Conservation (phyloP, 2,329 filamentous ascomycete genomes). For the Neonectria neomacrospora region DNA sequence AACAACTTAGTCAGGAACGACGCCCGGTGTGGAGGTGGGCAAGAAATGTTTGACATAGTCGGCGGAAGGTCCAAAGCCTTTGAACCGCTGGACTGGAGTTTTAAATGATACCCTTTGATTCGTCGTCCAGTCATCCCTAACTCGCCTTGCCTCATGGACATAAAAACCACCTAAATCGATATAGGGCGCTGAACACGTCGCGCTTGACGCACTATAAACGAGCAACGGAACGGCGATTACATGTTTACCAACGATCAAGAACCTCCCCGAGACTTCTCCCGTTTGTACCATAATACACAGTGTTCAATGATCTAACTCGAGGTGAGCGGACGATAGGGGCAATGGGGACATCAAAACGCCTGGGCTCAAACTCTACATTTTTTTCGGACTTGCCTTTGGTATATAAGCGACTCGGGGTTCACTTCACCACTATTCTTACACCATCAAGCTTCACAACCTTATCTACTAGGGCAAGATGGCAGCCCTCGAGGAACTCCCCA, state of each 20-base stretch:
- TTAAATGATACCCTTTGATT: conserved; percentile 40
- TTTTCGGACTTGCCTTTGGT: background rate
- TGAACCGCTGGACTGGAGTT: conserved; percentile 20
- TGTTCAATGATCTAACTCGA: background rate
- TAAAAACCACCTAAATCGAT: background rate
- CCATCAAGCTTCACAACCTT: background rate
- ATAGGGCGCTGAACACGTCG: background rate
- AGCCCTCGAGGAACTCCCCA: conserved; percentile 19
- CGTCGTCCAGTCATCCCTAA: background rate
- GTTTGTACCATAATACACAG: background rate
- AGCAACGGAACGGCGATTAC: background rate
- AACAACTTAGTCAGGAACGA: background rate
- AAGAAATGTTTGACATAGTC: background rate
- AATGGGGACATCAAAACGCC: background rate
- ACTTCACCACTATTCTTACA: background rate
- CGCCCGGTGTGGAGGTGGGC: background rate
- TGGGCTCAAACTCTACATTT: background rate
- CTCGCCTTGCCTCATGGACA: background rate
- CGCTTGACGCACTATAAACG: background rate
- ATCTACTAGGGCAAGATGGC: conserved; percentile 16
- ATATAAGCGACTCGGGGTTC: background rate
- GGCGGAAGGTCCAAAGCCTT: background rate
- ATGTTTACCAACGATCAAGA: background rate
- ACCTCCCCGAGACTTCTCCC: too few relatives aligned
- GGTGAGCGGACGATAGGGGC: background rate